A percentile compares a stretch with the other conserved stretches of the same genome.
These are phyloP conservation scores for Lactarius hatsudake DNA, from an alignment of 768 basidiomycete species.

Conservation along the genomic window DNA sequence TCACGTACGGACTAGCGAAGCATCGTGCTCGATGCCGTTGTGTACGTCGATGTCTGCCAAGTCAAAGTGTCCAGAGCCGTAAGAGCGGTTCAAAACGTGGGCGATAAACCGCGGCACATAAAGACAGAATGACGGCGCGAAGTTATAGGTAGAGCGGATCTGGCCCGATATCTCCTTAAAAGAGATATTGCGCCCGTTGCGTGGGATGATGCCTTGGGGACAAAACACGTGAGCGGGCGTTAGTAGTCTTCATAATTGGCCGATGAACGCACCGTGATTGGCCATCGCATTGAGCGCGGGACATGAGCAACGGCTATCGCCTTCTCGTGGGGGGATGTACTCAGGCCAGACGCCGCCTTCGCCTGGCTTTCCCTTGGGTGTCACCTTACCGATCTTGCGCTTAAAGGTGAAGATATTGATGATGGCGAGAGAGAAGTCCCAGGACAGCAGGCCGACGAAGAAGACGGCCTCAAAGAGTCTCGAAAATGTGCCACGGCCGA, in stretches of 20 bases:
- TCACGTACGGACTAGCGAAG: constrained; percentile 54
- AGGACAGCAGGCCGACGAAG: constrained; percentile 37
- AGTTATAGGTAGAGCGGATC: constrained; percentile 64
- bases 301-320: constrained; percentile 70
- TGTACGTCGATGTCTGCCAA: constrained; percentile 67
- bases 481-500: constrained; percentile 12
- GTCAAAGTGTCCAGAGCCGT: constrained; percentile 57
- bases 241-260: background rate
- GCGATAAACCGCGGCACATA: constrained; percentile 65
- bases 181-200: constrained; percentile 65
- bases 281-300: constrained; percentile 80
- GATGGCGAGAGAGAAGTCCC: constrained; percentile 52
- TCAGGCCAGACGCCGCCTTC: constrained; percentile 67
- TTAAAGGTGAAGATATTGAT: constrained; percentile 52
- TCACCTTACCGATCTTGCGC: constrained; percentile 52
- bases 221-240: background rate
- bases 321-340: constrained; percentile 52
- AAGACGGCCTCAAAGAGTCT: constrained; percentile 9
- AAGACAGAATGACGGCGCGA: constrained; percentile 61
- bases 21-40: constrained; percentile 75
- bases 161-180: constrained; percentile 47
- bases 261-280: constrained; percentile 61
- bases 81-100: constrained; percentile 52
- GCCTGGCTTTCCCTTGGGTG: constrained; percentile 53
- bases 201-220: constrained; percentile 44